Conservation (phyloP, 2,329 filamentous ascomycete genomes). For the Xylaria arbuscula region DNA sequence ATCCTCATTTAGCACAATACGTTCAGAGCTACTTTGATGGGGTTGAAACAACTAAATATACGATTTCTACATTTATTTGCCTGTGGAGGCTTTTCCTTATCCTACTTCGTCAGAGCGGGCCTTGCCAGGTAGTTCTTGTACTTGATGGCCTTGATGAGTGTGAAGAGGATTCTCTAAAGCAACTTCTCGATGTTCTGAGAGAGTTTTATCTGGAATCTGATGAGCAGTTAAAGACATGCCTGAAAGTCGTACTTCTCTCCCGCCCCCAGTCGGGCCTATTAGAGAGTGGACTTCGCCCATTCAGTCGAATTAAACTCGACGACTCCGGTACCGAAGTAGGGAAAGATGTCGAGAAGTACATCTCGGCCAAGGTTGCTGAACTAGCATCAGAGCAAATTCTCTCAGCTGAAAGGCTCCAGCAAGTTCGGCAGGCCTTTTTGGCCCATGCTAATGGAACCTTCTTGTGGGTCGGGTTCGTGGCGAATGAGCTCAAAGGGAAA, state of each 20-base stretch:
- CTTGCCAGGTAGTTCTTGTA: slow-evolving; percentile 20
- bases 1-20: slow-evolving; percentile 11
- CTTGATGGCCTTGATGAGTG: slow-evolving; percentile 25
- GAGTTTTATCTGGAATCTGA: background rate
- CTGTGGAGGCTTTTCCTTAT: slow-evolving; percentile 23
- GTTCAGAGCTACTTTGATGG: slow-evolving; percentile 22
- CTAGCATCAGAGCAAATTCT: slow-evolving; percentile 18
- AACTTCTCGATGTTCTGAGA: slow-evolving; percentile 18
- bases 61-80: slow-evolving; percentile 14
- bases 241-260: slow-evolving; percentile 26
- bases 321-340: background rate
- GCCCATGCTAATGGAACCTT: slow-evolving; percentile 18
- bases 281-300: slow-evolving; percentile 10
- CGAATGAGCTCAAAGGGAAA: slow-evolving; percentile 22
- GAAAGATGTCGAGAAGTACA: slow-evolving; percentile 16
- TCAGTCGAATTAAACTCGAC: slow-evolving; percentile 1
- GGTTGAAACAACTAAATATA: slow-evolving; percentile 23
- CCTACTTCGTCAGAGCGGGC: background rate
- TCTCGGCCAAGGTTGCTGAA: slow-evolving; percentile 25
- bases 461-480: slow-evolving; percentile 27
- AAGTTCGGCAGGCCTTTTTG: slow-evolving; percentile 12
- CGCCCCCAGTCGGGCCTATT: slow-evolving; percentile 18
- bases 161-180: slow-evolving; percentile 24
- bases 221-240: background rate
- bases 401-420: slow-evolving; percentile 6